Conservation (phyloP, 371 early-diverging fungal genomes). For the Dichotomocladium elegans region DNA sequence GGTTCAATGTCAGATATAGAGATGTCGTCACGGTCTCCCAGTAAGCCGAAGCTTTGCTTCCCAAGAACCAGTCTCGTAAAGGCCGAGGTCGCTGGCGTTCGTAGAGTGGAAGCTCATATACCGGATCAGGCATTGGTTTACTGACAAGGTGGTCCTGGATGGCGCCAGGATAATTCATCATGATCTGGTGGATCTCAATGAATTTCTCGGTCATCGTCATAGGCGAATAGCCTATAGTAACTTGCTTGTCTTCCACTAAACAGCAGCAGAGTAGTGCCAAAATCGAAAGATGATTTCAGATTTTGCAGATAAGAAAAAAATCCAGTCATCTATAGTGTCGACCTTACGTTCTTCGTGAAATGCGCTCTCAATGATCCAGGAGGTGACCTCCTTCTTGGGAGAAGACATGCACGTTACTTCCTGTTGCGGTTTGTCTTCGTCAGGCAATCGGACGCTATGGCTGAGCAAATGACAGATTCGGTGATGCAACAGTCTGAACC, state of each 20-base stretch:
- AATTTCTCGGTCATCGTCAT: conserved; percentile 19
- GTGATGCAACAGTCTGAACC: conserved; percentile 68
- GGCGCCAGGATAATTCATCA: conserved; percentile 17
- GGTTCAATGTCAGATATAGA: conserved; percentile 22
- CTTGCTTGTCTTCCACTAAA: conserved; percentile 12
- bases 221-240: conserved; percentile 1
- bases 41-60: conserved; percentile 4
- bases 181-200: conserved; percentile 23
- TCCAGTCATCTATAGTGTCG: background rate
- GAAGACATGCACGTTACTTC: conserved; percentile 83
- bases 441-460: conserved; percentile 16
- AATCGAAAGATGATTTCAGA: background rate
- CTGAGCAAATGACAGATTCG: conserved; percentile 32
- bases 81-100: background rate
- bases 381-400: conserved; percentile 48
- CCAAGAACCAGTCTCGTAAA: conserved; percentile 20
- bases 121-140: background rate
- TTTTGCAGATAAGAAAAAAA: too few relatives aligned
- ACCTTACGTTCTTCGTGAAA: conserved; percentile 26
- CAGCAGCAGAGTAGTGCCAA: background rate
- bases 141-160: conserved; percentile 20
- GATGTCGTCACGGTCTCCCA: conserved; percentile 30
- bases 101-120: background rate
- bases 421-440: conserved; percentile 60
- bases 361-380: conserved; percentile 58